Base-by-base conservation (phyloP, 352 stramenopile genomes). In the Globisporangium irregulare region DNA sequence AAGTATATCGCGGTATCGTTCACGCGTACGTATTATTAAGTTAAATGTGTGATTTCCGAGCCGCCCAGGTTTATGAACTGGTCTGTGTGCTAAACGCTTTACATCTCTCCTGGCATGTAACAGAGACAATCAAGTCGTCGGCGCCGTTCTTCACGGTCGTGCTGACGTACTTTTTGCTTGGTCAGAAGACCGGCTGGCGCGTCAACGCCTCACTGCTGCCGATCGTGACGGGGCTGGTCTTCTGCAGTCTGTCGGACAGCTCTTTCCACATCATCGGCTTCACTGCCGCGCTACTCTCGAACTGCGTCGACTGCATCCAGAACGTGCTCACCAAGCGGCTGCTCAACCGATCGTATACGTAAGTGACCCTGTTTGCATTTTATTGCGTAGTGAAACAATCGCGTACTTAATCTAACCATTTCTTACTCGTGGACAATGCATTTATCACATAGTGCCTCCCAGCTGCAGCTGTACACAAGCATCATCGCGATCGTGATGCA, bases 1-100 rank as follows among this genome's bases (percentile, higher is more conserved):
- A 93, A 96, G 73, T 96, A 98, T 70, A 96, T 98, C 59, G 85
- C 91, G 5, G 91, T 97, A 32, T 97, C 91, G 18, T 97, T 98
- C 69, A 90, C 87, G 0, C 87, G 87, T 95, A 77, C 64, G 85
- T 77, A 22, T 38, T 24, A 15, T 64, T 3, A 7, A 32, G 27
- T 15, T 6, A 18, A 29, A 9, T 41, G 6, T 14, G 14, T 59
- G 14, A 0, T n/a, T 25, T 18, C 10, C 43, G 22, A 22, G 20
- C 5, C 15, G 1, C 5, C 18, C 15, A 22, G 8, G 15, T 22
- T 12, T 10, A 51, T 51, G 43, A 8, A 48, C 41, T n/a, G 12
- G 14, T 50, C 12, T 46, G 12, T 50, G 41, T 50, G 15, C 36
- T 7, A 6, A 18, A 43, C 43, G 22, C 29, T 58, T 62, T 51